Conservation (phyloP, 1,284 basidiomycete genomes). For the Sanguinoderma infundibulare region DNA sequence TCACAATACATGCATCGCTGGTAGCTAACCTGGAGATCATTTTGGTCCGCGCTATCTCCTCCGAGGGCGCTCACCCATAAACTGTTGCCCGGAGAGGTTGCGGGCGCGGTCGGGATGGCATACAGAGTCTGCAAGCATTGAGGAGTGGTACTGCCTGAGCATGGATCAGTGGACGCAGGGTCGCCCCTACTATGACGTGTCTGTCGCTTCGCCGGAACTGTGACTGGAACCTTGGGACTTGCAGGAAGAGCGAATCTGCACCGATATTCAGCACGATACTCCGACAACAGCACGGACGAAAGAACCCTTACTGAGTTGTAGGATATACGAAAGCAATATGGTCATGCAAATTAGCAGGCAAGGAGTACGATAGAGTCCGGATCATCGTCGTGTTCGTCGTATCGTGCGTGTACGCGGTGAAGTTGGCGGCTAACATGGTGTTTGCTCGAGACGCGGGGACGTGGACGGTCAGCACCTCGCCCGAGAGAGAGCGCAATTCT, state of each 20-base stretch:
- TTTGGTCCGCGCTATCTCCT: conserved; percentile 48
- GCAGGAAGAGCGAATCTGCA: neutral
- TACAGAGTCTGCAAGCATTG: conserved; percentile 56
- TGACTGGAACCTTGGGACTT: neutral
- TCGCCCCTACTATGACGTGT: neutral
- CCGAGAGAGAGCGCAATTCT: conserved; percentile 33
- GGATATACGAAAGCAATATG: conserved; percentile 45
- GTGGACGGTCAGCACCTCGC: conserved; percentile 24
- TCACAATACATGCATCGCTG: neutral
- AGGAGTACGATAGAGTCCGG: conserved; percentile 45
- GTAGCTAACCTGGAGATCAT: conserved; percentile 45
- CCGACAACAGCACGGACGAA: neutral
- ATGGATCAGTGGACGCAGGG: neutral
- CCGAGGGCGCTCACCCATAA: conserved; percentile 60
- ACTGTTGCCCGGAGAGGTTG: conserved; percentile 44
- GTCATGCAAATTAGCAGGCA: conserved; percentile 39
- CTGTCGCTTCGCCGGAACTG: neutral
- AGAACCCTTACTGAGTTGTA: conserved; percentile 32
- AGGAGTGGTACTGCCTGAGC: conserved; percentile 44
- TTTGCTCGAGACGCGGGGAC: conserved; percentile 39
- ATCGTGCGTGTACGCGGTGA: conserved; percentile 40
- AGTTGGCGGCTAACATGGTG: conserved; percentile 41
- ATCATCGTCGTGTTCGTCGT: conserved; percentile 34
- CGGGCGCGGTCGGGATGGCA: conserved; percentile 48
- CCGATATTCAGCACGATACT: neutral